These are phyloP conservation scores for Cryphonectria naterciae DNA, from an alignment of 2,329 filamentous ascomycete species.

Conservation along the genomic window DNA sequence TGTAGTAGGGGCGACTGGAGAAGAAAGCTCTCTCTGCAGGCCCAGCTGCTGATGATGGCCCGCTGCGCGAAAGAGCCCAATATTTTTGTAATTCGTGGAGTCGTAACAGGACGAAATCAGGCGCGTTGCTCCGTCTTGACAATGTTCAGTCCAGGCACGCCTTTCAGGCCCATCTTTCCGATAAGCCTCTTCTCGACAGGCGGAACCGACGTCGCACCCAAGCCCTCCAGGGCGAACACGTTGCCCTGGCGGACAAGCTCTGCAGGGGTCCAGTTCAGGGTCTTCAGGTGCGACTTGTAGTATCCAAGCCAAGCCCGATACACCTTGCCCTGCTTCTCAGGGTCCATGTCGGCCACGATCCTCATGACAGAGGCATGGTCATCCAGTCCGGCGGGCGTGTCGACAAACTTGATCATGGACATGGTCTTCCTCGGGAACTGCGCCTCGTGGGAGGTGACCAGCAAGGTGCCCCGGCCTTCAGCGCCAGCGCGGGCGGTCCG, in stretches of 20 bases:
- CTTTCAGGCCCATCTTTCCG: constrained; percentile 62
- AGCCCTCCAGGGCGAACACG: constrained; percentile 50
- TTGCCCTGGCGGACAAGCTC: constrained; percentile 57
- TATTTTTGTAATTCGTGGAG: neutral
- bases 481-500: constrained; percentile 69
- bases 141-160: constrained; percentile 52
- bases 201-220: constrained; percentile 53
- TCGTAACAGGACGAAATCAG: neutral
- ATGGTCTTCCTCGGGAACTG: constrained; percentile 55
- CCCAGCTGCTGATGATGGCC: neutral
- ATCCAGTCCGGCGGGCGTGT: constrained; percentile 51
- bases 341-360: constrained; percentile 48
- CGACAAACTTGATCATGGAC: constrained; percentile 57
- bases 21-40: neutral
- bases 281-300: constrained; percentile 56
- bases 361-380: constrained; percentile 42
- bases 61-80: neutral
- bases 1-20: neutral
- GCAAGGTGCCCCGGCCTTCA: constrained; percentile 64
- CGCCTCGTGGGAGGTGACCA: constrained; percentile 57
- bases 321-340: constrained; percentile 49
- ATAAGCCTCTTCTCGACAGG: constrained; percentile 51
- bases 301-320: constrained; percentile 64
- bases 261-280: constrained; percentile 46
- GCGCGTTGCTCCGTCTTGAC: constrained; percentile 21